These are phyloP conservation scores for Betula pendula DNA, from an alignment of 306 rosid species.

Conservation along the genomic window DNA sequence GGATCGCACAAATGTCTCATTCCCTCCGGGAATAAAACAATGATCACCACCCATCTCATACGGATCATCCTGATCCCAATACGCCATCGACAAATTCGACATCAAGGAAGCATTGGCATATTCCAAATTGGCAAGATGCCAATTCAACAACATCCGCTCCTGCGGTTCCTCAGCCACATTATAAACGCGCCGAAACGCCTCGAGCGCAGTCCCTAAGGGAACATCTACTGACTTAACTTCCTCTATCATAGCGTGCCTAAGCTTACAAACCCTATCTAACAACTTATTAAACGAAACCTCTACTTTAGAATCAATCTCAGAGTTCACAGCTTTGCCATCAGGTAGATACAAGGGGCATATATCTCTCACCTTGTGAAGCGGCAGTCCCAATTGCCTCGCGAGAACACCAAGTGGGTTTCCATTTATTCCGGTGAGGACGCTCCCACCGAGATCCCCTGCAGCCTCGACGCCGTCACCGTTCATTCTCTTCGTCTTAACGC, in stretches of 20 bases:
- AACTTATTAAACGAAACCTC: slow-evolving; percentile 77
- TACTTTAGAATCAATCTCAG: slow-evolving; percentile 66
- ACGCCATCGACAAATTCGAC: slow-evolving; percentile 87
- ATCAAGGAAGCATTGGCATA: slow-evolving; percentile 87
- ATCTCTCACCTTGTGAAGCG: slow-evolving; percentile 91
- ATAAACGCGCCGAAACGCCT: slow-evolving; percentile 72
- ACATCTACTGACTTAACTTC: slow-evolving; percentile 79
- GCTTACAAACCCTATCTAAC: slow-evolving; percentile 90
- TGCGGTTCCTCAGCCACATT: slow-evolving; percentile 64
- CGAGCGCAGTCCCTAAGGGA: slow-evolving; percentile 74
- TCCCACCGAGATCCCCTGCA: slow-evolving; percentile 92
- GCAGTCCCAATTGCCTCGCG: slow-evolving; percentile 81
- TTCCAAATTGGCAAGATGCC: slow-evolving; percentile 95
- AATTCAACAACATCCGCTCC: slow-evolving; percentile 81
- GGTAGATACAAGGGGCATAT: slow-evolving; percentile 84
- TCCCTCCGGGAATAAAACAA: slow-evolving; percentile 90
- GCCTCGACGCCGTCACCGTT: slow-evolving; percentile 55
- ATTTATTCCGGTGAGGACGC: slow-evolving; percentile 87
- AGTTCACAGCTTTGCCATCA: slow-evolving; percentile 72
- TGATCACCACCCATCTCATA: slow-evolving; percentile 98
- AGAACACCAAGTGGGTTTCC: slow-evolving; percentile 92
- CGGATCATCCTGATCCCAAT: slow-evolving; percentile 98
- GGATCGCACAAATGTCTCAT: slow-evolving; percentile 67
- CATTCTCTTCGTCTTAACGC: slow-evolving; percentile 84
- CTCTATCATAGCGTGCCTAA: slow-evolving; percentile 80